Evolutionary conservation across 129 eudicot genomes (phyloP), one percentile per base, ranked within the genome.

Genomic region (Erigeron canadensis): DNA sequence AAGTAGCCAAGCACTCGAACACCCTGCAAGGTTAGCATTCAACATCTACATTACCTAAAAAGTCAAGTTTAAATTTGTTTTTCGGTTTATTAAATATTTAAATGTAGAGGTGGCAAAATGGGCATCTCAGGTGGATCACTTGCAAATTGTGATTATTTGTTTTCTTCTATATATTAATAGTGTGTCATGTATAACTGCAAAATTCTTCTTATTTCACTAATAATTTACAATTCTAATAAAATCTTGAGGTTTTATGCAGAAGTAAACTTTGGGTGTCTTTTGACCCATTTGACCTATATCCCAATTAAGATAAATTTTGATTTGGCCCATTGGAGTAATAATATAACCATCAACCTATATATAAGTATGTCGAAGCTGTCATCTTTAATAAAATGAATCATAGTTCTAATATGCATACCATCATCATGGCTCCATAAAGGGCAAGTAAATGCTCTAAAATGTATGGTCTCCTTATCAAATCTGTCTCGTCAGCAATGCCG

Each of bases 401-500:
- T 63, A 28, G 44, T 73, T 39, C 38, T 55, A 67, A 56, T 2
- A 65, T 16, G 57, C 34, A 70, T 77, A 89, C 98, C 98, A 80
- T 85, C 72, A 76, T 71, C 98, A 93, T 93, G 71, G 98, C 98
- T 17, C 95, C 95, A 82, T 87, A 85, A 76, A 83, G 69, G 61
- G 98, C 98, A 69, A 93, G 84, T 13, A 93, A 79, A 87, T 93
- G 98, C 75, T 93, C 98, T 75, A 89, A 65, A 79, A 89, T 54
- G 68, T 93, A 93, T 5, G 98, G 96, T 71, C 77, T 84, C 39
- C 98, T 83, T 75, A 93, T 93, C 85, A 93, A 77, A 78, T 93
- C 96, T 1, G 98, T 93, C 79, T 85, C 98, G 70, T 93, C 98
- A 19, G 98, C 43, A 70, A 93, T 79, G 37, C 98, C 98, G 79